phyloP scores from a whole-genome alignment of 108 stramenopile genomes.

The Skeletonema costatum region DNA sequence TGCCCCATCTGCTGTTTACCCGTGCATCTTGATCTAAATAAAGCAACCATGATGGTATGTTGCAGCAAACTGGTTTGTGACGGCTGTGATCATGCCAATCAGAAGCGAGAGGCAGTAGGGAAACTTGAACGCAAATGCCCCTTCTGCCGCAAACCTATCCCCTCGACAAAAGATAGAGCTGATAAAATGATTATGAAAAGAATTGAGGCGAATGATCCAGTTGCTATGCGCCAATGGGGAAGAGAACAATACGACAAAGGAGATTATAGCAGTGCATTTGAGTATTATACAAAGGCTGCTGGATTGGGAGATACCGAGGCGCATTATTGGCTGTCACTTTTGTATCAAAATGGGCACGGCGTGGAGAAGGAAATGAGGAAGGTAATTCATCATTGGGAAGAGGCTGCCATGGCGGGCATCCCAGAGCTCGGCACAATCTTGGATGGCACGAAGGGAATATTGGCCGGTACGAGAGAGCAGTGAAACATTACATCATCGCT shows the following conservation, averaged over 20 bases:
- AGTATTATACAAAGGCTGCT: too few species aligned
- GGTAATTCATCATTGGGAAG: background rate
- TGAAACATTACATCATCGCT: background rate
- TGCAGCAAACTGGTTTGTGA: too few species aligned
- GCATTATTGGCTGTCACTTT: too few species aligned
- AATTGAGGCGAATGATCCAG: background rate
- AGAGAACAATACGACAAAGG: too few species aligned
- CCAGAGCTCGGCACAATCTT: background rate
- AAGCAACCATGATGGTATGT: too few species aligned
- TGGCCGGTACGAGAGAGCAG: background rate
- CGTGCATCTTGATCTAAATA: too few species aligned
- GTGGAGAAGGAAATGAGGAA: background rate
- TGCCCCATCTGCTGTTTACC: too few species aligned
- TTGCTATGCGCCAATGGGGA: background rate
- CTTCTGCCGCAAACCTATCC: background rate
- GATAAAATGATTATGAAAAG: background rate
- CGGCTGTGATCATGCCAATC: background rate
- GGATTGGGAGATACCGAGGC: too few species aligned
- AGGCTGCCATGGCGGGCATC: constrained; percentile 1
- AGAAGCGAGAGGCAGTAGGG: background rate
- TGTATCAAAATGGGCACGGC: too few species aligned
- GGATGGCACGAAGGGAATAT: background rate
- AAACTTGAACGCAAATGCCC: background rate
- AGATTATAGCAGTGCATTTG: too few species aligned
- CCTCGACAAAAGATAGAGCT: too few species aligned